These are phyloP conservation scores for Mortierella sp. DNA, from an alignment of 371 early-diverging fungal genomes.

Conservation along the genomic window DNA sequence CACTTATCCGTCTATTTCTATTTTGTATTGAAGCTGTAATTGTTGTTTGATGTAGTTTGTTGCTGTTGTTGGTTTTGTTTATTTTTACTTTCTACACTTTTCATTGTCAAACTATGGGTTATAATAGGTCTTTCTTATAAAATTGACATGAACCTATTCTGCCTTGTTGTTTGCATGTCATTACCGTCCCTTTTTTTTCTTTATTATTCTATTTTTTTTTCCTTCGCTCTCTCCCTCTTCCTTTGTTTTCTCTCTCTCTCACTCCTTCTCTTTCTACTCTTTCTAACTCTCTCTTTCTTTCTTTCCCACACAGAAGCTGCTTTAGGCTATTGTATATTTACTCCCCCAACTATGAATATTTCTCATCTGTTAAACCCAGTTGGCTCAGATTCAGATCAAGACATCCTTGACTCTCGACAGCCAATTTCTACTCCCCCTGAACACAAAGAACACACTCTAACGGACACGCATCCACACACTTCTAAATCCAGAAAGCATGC, in stretches of 20 bases:
- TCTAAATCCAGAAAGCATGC: slow-evolving; percentile 29
- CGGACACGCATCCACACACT: not conserved
- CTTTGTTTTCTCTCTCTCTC: not conserved
- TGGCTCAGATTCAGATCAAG: slow-evolving; percentile 22
- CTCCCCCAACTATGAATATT: slow-evolving; percentile 13
- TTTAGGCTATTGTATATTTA: not conserved
- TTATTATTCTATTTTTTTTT: not conserved
- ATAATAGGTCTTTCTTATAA: no score
- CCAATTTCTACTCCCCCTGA: not conserved
- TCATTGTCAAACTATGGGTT: no score
- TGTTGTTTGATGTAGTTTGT: no score
- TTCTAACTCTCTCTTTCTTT: not conserved
- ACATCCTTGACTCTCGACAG: not conserved
- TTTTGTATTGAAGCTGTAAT: no score
- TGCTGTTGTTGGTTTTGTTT: no score
- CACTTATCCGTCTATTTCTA: no score
- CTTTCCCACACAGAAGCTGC: not conserved
- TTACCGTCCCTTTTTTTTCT: not conserved
- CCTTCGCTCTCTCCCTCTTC: slow-evolving; percentile 3
- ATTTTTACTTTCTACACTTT: no score
- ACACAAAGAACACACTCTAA: not conserved
- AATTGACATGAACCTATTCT: no score
- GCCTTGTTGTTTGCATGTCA: not conserved
- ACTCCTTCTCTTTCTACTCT: not conserved
- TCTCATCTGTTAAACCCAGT: slow-evolving; percentile 15